A percentile compares a stretch with the other conserved stretches of the same genome.
phyloP scores from a whole-genome alignment of 192 early-diverging fungal genomes.

The Globomyces pollinis-pini region DNA sequence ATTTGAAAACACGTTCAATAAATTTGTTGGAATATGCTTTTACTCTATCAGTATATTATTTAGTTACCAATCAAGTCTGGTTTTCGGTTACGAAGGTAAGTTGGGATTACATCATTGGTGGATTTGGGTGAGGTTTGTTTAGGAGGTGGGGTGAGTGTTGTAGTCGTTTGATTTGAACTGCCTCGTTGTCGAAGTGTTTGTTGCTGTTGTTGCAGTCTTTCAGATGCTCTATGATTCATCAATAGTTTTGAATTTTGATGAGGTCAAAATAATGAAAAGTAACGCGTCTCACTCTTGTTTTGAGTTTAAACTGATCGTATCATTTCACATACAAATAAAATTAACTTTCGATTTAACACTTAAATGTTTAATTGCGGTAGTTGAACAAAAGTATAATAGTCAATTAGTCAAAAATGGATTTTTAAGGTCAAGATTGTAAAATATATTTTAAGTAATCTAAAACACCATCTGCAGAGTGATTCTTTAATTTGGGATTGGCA shows the following conservation, averaged over 20 bases:
- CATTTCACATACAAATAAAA: not conserved
- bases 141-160: not conserved
- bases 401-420: not conserved
- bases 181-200: too few relatives aligned
- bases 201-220: too few relatives aligned
- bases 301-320: not conserved
- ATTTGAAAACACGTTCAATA: slow-evolving; percentile 8
- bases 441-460: slow-evolving; percentile 7
- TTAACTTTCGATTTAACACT: not conserved
- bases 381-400: not conserved
- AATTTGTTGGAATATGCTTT: slow-evolving; percentile 7
- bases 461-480: slow-evolving; percentile 3
- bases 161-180: not conserved
- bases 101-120: not conserved
- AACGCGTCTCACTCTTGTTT: not conserved
- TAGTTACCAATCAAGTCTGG: not conserved
- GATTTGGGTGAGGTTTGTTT: not conserved
- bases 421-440: not conserved
- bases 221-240: too few relatives aligned
- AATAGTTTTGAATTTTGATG: too few relatives aligned
- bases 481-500: not conserved
- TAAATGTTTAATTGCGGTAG: not conserved
- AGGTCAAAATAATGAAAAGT: not conserved
- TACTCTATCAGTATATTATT: not conserved
- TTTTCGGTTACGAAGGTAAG: not conserved